These are phyloP conservation scores for Cladosporium halotolerans DNA, from an alignment of 2,329 filamentous ascomycete species.

Conservation along the genomic window DNA sequence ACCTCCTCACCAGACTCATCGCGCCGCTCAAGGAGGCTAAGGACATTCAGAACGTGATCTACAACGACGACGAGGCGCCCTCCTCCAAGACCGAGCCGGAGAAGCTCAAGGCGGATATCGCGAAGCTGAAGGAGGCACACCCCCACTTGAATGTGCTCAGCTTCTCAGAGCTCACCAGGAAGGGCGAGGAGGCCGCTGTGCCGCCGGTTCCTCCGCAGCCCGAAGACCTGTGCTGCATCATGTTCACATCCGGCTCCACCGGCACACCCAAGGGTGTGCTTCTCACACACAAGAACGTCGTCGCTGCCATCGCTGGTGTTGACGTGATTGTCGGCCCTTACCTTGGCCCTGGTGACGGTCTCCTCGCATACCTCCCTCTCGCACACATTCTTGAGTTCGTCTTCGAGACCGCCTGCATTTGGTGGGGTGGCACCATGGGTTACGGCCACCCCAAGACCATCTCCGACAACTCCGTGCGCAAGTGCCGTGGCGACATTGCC, in stretches of 20 bases:
- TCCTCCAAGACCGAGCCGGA: slow-evolving; percentile 31
- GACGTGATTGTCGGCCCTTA: slow-evolving; percentile 69
- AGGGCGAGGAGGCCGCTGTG: slow-evolving; percentile 59
- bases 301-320: slow-evolving; percentile 78
- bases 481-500: slow-evolving; percentile 89
- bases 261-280: slow-evolving; percentile 84
- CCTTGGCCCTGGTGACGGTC: slow-evolving; percentile 68
- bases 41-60: slow-evolving; percentile 52
- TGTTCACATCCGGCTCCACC: slow-evolving; percentile 82
- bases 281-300: slow-evolving; percentile 71
- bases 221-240: slow-evolving; percentile 73
- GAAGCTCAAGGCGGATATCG: slow-evolving; percentile 47
- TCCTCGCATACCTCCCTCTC: slow-evolving; percentile 87
- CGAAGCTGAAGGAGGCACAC: slow-evolving; percentile 49
- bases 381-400: slow-evolving; percentile 96
- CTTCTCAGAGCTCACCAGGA: slow-evolving; percentile 50
- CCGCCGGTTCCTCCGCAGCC: slow-evolving; percentile 66
- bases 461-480: slow-evolving; percentile 76
- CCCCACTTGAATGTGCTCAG: slow-evolving; percentile 48
- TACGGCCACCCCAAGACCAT: slow-evolving; percentile 89
- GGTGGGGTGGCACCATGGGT: slow-evolving; percentile 84
- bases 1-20: slow-evolving; percentile 53
- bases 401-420: slow-evolving; percentile 85
- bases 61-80: slow-evolving; percentile 46
- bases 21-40: slow-evolving; percentile 51